phyloP scores from a whole-genome alignment of 2,329 filamentous ascomycete genomes.

The Beauveria sp. region DNA sequence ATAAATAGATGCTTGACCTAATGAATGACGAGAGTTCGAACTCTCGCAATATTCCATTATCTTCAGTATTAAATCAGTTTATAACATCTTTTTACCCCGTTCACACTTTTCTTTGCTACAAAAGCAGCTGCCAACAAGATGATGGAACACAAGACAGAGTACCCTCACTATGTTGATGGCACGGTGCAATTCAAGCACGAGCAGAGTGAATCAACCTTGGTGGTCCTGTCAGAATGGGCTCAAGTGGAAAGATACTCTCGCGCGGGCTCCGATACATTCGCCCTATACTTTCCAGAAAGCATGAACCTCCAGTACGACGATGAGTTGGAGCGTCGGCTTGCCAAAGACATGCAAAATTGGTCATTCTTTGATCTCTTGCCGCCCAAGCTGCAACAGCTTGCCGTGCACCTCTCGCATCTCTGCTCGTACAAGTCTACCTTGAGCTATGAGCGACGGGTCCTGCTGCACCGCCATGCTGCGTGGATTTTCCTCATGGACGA shows the following conservation, averaged over 20 bases:
- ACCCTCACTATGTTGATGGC: not conserved
- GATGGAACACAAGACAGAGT: not conserved
- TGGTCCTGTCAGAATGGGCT: not conserved
- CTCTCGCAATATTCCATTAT: too few relatives aligned
- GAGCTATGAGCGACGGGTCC: conserved; percentile 2
- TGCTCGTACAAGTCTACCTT: not conserved
- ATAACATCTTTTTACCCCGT: not conserved
- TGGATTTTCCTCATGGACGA: conserved; percentile 10
- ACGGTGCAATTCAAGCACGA: not conserved
- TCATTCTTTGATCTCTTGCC: conserved; percentile 35
- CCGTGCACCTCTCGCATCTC: not conserved
- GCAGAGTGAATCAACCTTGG: not conserved
- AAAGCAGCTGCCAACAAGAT: not conserved
- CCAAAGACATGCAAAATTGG: not conserved
- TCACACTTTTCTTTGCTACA: not conserved
- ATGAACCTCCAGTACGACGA: not conserved
- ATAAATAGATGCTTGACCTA: not conserved
- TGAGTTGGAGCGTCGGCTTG: not conserved
- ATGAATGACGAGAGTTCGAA: not conserved
- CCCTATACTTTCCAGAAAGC: not conserved
- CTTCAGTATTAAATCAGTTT: not conserved
- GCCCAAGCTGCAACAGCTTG: not conserved
- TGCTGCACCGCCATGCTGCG: conserved; percentile 3
- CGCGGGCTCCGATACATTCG: not conserved
- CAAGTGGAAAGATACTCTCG: not conserved